Evolutionary conservation across 352 stramenopile genomes (phyloP).

Genomic region (Pythium vanterpoolii): DNA sequence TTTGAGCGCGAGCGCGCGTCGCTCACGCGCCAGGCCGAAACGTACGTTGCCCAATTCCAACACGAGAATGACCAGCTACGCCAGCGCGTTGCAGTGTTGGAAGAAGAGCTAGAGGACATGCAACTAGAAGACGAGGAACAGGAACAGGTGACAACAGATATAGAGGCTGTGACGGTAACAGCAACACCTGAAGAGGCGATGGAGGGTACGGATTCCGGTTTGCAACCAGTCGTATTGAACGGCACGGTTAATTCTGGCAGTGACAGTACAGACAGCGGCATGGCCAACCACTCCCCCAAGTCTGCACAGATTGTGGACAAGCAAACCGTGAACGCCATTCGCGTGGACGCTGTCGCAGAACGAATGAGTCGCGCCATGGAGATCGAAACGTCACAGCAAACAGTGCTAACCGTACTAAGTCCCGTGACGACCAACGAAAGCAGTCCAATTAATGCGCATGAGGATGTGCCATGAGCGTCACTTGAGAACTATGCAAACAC

Average conservation of each 20-base stretch:
- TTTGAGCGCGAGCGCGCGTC: constrained; percentile 43
- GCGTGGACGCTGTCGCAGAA: constrained; percentile 15
- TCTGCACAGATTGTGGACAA: neutral
- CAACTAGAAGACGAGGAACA: neutral
- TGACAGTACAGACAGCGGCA: neutral
- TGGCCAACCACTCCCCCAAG: neutral
- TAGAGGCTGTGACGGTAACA: neutral
- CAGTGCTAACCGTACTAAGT: neutral
- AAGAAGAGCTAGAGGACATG: constrained; percentile 26
- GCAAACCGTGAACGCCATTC: neutral
- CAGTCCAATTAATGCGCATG: neutral
- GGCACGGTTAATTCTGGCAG: neutral
- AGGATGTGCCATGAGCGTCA: neutral
- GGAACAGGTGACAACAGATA: neutral
- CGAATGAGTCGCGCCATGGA: constrained; percentile 16
- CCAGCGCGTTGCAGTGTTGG: constrained; percentile 23
- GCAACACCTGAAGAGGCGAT: neutral
- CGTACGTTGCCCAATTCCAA: constrained; percentile 45
- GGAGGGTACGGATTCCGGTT: neutral
- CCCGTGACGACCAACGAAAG: neutral
- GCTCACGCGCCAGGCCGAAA: constrained; percentile 47
- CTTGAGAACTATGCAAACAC: neutral
- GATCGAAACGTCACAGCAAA: constrained; percentile 1
- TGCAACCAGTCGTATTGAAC: neutral
- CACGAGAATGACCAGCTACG: constrained; percentile 39